Percentiles rank a stretch among this genome's conserved stretches.
These are phyloP conservation scores for Schrenkiella parvula DNA, from an alignment of 345 rosid species.

Conservation along the genomic window DNA sequence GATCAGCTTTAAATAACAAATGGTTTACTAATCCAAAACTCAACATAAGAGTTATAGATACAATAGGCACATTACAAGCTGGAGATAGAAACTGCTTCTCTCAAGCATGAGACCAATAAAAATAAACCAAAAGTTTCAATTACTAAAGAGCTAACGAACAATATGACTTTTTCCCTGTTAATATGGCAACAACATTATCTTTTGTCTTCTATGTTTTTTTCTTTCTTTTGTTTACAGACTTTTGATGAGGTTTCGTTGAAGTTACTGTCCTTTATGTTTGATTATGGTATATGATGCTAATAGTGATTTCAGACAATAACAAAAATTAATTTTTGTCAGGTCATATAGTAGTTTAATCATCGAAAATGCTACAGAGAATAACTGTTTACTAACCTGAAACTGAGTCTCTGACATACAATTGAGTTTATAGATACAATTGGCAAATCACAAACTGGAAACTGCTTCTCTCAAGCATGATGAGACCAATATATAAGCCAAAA, in stretches of 20 bases:
- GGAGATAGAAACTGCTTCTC: background rate
- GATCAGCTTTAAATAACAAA: too few relatives aligned
- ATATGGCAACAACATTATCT: background rate
- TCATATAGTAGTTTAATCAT: too few relatives aligned
- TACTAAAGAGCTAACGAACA: background rate
- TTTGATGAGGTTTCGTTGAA: too few relatives aligned
- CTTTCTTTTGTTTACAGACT: too few relatives aligned
- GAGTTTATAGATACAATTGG: conserved; percentile 23
- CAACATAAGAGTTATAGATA: too few relatives aligned
- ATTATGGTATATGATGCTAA: background rate
- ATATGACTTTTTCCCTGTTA: background rate
- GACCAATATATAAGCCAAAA: conserved; percentile 27
- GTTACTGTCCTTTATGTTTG: too few relatives aligned
- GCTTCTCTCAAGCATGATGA: conserved; percentile 20
- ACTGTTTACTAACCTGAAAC: conserved; percentile 24
- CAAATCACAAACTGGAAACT: conserved; percentile 7
- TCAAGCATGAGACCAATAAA: background rate
- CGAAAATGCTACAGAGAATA: background rate
- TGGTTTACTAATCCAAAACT: too few relatives aligned
- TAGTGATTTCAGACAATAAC: background rate
- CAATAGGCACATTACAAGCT: too few relatives aligned
- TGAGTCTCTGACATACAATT: background rate
- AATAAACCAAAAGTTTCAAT: background rate
- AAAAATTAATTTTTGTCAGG: too few relatives aligned
- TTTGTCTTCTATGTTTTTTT: too few relatives aligned